Base-by-base conservation (phyloP, 2,329 filamentous ascomycete species). In the Cercospora sp. region DNA sequence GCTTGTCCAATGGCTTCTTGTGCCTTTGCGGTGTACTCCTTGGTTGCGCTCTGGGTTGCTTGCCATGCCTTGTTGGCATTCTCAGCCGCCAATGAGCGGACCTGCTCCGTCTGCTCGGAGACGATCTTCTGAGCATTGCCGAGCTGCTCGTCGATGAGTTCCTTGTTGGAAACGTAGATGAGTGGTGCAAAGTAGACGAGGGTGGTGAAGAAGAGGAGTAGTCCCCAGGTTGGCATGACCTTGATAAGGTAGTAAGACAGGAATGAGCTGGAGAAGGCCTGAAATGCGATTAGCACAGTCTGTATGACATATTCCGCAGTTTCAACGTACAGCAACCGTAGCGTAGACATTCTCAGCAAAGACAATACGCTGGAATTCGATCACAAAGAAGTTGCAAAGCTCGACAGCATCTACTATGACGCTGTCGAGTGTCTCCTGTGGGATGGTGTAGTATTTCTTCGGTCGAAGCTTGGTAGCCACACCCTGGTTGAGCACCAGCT, bases 341-440 rank as follows among this genome's bases (percentile, higher is more conserved):
- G 84, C 85, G 68, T 84, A 83, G 65, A 89, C 81, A 74, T 90
- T 90, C 82, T 90, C 88, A 33, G 86, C 88, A 73, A 89, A 90
- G 68, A 90, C 78, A 71, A 90, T 84, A 67, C 88, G 85, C 82
- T 90, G 88, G 76, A 88, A 87, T 77, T 90, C 88, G 70, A 90
- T 89, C 73, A 90, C 83, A 79, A 89, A 88, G 80, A 90, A 90
- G 81, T 90, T 89, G 80, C 87, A 82, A 64, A 90, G 81, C 79
- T 90, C 87, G 77, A 88, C 86, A 13, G 88, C 76, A 76, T 90
- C 88, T 71, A 88, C 87, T 60, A 88, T 80, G 23, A 87, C 79
- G 67, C 84, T 85, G 78, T 90, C 88, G 40, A 89, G 82, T 60
- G 85, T 87, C 73, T 89, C 88, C 77, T 87, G 87, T 40, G 87